Base-by-base conservation (phyloP, 306 rosid species). In the Mucuna pruriens region DNA sequence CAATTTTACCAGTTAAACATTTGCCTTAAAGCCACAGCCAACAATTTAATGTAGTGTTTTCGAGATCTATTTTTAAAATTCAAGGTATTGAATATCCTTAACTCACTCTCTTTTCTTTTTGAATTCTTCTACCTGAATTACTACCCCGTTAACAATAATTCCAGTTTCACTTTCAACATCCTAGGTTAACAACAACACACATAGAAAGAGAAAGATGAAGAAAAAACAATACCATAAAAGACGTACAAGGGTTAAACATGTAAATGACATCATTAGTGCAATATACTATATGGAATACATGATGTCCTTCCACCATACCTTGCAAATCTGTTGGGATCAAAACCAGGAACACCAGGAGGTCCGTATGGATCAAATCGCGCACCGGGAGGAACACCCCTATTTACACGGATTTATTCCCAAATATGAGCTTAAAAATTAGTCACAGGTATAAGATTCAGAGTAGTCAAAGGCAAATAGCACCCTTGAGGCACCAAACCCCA, bases 291-390 rank as follows among this genome's bases (percentile, higher is more conserved):
- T 6, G 22, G 45, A 58, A 20, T 38, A 77, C 38, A 25, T 38
- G 26, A 54, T 55, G 39, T 48, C 3, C 16, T n/a, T 69, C 34
- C 23, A 44, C 39, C 31, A 4, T 85, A 93, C 97, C 94, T 90
- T 36, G 84, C 65, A 85, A 90, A 91, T 34, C 92, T 84, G 85
- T 82, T 71, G 6, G 94, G 94, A 77, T 90, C 98, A 85, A 91
- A 94, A 44, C 94, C 97, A 76, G 97, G 97, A 72, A 90, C 77
- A 45, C 88, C 94, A 65, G 97, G 94, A 40, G 97, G 98, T 36
- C 98, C 98, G 77, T 77, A 84, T 10, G 97, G 97, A 91, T 94
- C 98, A 80, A 88, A 93, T 79, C 94, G 92, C 82, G 97, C 92
- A 82, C 97, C 97, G 1, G 94, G 97, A 42, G 97, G 97, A 42